Base-by-base conservation (phyloP, 495 filamentous ascomycete species). In the Platismatia glauca region DNA sequence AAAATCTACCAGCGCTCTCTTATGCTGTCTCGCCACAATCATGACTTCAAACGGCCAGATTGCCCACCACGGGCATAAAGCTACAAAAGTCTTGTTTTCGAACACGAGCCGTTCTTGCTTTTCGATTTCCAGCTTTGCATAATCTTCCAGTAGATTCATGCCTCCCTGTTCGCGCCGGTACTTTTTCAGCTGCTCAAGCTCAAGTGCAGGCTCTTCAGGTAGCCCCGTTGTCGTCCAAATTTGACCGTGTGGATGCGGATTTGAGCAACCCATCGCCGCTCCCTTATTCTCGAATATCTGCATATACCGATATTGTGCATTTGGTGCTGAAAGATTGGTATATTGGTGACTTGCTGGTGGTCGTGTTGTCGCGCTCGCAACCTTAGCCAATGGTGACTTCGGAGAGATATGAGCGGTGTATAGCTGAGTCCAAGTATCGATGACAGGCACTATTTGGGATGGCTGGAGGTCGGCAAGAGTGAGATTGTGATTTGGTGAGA, bases 221-320 rank as follows among this genome's bases (percentile, higher is more conserved):
- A 96, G 73, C 16, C 85, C 84, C 43, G 87, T 93, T 16, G 91
- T 96, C 12, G 90, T 94, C 94, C 94, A 98, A 66, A 96, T 83
- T 71, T 98, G 94, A 57, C 94, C 91, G 74, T 97, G 94, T 0
- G 94, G 94, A 75, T 98, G 94, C 9, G 94, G 95, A 73, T 98
- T 98, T 4, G 94, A 97, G 80, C 94, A 98, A 37, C 94, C 94
- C 94, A 98, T 98, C 7, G 94, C 90, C 0, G 89, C 86, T 55
- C 94, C 94, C 77, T 98, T 98, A 78, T 98, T 98, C 76, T 98
- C 94, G 65, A 98, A 97, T 66, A 98, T 97, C 74, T 98, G 94
- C 92, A 98, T 97, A 74, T 95, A 97, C 55, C 86, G 84, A 69
- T 95, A 90, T 73, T 97, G 91, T 60, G 88, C 81, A 55, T 82